phyloP scores from a whole-genome alignment of 2,329 filamentous ascomycete genomes.

The Trichophyton equinum region DNA sequence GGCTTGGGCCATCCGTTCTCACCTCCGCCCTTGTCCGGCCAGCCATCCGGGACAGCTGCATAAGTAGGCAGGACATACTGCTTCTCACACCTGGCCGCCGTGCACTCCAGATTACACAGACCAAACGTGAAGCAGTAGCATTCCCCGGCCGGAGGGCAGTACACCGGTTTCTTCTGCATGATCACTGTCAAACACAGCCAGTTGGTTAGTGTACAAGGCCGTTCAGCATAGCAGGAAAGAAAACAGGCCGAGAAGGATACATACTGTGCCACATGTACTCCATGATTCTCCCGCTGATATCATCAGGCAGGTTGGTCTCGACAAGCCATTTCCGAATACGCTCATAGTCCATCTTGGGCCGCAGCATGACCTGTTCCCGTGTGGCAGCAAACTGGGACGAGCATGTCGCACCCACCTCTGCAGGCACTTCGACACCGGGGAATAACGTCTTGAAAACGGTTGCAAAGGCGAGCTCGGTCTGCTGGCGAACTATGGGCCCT shows the following conservation, averaged over 20 bases:
- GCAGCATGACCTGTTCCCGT: slow-evolving; percentile 34
- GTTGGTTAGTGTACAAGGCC: background rate
- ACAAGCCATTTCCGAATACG: slow-evolving; percentile 39
- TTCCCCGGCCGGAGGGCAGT: slow-evolving; percentile 48
- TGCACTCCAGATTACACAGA: slow-evolving; percentile 39
- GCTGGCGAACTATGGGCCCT: slow-evolving; percentile 32
- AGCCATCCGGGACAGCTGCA: slow-evolving; percentile 47
- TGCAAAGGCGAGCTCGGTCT: slow-evolving; percentile 39
- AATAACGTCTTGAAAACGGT: slow-evolving; percentile 40
- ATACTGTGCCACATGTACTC: slow-evolving; percentile 53
- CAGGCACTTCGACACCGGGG: slow-evolving; percentile 26
- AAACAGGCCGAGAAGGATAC: background rate
- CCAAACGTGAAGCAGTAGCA: slow-evolving; percentile 59
- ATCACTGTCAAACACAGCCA: slow-evolving; percentile 10
- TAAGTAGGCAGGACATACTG: slow-evolving; percentile 49
- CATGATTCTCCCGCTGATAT: slow-evolving; percentile 41
- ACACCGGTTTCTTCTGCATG: slow-evolving; percentile 40
- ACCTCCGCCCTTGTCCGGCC: slow-evolving; percentile 47
- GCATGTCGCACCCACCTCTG: slow-evolving; percentile 39
- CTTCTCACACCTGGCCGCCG: slow-evolving; percentile 34
- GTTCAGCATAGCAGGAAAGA: background rate
- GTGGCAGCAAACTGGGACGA: slow-evolving; percentile 46
- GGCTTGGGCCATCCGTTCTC: slow-evolving; percentile 20
- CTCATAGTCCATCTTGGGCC: slow-evolving; percentile 38
- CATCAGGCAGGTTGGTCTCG: slow-evolving; percentile 36